These are phyloP conservation scores for Olyra latifolia DNA, from an alignment of 176 grass and related monocot species.

Conservation along the genomic window DNA sequence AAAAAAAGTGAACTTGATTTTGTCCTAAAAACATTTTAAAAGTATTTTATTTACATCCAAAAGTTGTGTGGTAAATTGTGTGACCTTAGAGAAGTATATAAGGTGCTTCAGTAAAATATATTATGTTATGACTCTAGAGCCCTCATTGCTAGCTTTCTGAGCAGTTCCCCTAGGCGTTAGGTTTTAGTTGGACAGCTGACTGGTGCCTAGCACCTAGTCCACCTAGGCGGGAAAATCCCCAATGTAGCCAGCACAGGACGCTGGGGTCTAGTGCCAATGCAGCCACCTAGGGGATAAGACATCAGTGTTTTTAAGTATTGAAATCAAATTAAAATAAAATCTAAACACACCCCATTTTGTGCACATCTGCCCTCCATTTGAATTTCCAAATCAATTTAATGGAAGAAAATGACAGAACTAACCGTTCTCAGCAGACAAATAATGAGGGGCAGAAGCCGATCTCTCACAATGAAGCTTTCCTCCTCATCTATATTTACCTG, in stretches of 20 bases:
- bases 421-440: slow-evolving; percentile 92
- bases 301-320: neutral
- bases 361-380: slow-evolving; percentile 1
- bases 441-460: slow-evolving; percentile 89
- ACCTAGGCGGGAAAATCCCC: too few relatives aligned
- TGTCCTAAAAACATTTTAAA: neutral
- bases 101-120: neutral
- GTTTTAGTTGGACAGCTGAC: too few relatives aligned
- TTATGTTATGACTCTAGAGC: neutral
- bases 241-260: too few relatives aligned
- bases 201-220: too few relatives aligned
- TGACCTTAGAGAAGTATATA: neutral
- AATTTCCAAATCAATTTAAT: slow-evolving; percentile 7
- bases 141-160: neutral
- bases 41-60: neutral
- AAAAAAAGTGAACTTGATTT: neutral
- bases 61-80: neutral
- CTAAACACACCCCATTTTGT: neutral
- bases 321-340: neutral
- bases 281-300: too few relatives aligned
- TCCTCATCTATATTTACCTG: slow-evolving; percentile 66
- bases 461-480: slow-evolving; percentile 77
- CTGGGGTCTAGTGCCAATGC: too few relatives aligned
- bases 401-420: slow-evolving; percentile 37
- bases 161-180: too few relatives aligned